Base-by-base conservation (phyloP, 257 asterid species). In the Plantago ovata region DNA sequence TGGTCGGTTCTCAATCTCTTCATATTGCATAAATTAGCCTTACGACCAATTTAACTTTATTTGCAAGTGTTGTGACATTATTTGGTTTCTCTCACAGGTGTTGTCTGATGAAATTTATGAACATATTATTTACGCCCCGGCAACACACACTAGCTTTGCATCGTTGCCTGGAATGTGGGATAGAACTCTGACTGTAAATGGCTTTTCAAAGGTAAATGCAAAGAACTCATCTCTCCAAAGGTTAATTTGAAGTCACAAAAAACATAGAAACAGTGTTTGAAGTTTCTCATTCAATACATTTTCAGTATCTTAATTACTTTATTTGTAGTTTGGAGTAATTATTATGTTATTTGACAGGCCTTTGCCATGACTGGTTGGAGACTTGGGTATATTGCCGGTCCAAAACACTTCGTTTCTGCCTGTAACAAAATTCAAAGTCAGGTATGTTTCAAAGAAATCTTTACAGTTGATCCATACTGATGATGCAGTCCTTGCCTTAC, bases 361-460 rank as follows among this genome's bases (percentile, higher is more conserved):
- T 90, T 86, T 58, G 96, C 96, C 50, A 90, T 90, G 97, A 90
- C 97, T 57, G 97, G 97, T 50, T 90, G 97, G 97, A 84, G 97
- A 69, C 97, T 90, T 13, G 97, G 97, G 38, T 90, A 90, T 76
- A 41, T 90, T 72, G 97, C 97, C 56, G 97, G 97, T 68, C 97
- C 96, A 38, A 90, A 82, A 68, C 97, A 86, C 76, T 90, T 93
- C 54, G 81, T 93, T 61, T 68, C 95, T 39, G 98, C 98, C 10
- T 88, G 98, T 62, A 81, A 78, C 62, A 93, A 89, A 82, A 79
- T 93, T 78, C 98, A 93, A 70, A 93, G 98, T 73, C 97, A 89
- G 95, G 98, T 88, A 61, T 18, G 28, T 44, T 55, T 11, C 24
- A 12, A 38, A 55, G 14, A 49, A 64, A 36, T 23, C 58, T 19